Percentiles rank a stretch among this genome's conserved stretches.
phyloP scores from a whole-genome alignment of 257 asterid species.

The Phtheirospermum japonicum region DNA sequence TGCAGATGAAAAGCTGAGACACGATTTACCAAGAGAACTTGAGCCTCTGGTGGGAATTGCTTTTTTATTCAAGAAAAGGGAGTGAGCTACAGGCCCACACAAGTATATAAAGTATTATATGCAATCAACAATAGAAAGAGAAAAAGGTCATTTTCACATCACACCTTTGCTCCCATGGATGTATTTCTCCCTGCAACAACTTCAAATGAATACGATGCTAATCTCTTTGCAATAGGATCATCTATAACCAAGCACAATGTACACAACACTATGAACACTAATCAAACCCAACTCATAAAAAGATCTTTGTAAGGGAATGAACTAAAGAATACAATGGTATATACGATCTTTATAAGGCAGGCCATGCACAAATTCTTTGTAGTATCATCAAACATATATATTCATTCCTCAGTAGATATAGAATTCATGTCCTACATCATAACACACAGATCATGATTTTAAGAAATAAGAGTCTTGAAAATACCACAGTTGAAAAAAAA shows the following conservation, averaged over 20 bases:
- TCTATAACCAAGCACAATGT: slow-evolving; percentile 46
- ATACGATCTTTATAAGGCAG: slow-evolving; percentile 27
- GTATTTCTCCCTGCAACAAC: slow-evolving; percentile 41
- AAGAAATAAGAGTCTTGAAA: slow-evolving; percentile 20
- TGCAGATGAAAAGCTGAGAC: slow-evolving; percentile 1
- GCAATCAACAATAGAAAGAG: not conserved
- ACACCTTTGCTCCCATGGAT: slow-evolving; percentile 41
- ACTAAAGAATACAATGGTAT: no score
- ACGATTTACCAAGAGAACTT: slow-evolving; percentile 13
- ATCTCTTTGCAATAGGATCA: slow-evolving; percentile 81
- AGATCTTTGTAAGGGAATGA: not conserved
- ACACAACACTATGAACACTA: slow-evolving; percentile 21
- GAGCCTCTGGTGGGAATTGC: not conserved
- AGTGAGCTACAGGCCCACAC: not conserved
- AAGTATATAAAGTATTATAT: not conserved
- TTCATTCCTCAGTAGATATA: no score
- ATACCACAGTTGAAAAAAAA: not conserved
- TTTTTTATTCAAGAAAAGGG: slow-evolving; percentile 4
- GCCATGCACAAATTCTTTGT: slow-evolving; percentile 22
- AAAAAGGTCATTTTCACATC: slow-evolving; percentile 19
- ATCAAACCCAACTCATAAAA: slow-evolving; percentile 11
- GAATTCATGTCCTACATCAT: no score
- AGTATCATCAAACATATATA: no score
- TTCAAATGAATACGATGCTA: slow-evolving; percentile 39
- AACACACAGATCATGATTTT: no score